phyloP scores from a whole-genome alignment of 129 eudicot species.

The Artemisia annua region DNA sequence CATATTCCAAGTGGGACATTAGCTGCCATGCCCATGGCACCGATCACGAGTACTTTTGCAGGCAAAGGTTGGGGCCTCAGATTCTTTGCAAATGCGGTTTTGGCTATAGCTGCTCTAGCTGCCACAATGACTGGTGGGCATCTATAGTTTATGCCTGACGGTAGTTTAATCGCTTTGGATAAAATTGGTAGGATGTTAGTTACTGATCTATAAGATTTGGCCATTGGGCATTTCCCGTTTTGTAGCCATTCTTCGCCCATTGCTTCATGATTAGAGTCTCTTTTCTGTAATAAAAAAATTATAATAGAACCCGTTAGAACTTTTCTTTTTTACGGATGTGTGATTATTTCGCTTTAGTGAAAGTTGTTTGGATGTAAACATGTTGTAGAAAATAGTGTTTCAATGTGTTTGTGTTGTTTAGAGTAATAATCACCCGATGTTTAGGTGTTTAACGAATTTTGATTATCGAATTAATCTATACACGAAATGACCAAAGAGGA shows the following conservation, averaged over 20 bases:
- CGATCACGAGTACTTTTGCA: slow-evolving; percentile 74
- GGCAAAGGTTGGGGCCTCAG: slow-evolving; percentile 88
- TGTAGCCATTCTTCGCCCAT: slow-evolving; percentile 88
- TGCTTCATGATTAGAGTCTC: slow-evolving; percentile 65
- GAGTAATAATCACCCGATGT: too few species aligned
- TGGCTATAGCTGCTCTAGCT: slow-evolving; percentile 76
- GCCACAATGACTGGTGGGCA: slow-evolving; percentile 85
- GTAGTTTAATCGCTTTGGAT: slow-evolving; percentile 75
- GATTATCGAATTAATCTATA: too few species aligned
- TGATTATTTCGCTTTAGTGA: not conserved
- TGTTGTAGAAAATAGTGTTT: too few species aligned
- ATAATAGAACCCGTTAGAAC: slow-evolving; percentile 7
- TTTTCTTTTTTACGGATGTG: not conserved
- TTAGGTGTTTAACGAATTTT: too few species aligned
- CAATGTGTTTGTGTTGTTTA: too few species aligned
- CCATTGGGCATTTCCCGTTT: slow-evolving; percentile 89
- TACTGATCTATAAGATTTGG: slow-evolving; percentile 92
- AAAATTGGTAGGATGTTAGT: slow-evolving; percentile 72
- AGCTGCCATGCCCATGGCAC: slow-evolving; percentile 87
- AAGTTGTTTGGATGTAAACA: too few species aligned
- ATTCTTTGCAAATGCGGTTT: slow-evolving; percentile 83
- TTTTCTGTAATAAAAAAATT: slow-evolving; percentile 42
- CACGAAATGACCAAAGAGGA: too few species aligned
- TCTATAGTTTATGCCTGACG: slow-evolving; percentile 59
- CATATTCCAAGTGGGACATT: slow-evolving; percentile 89